These are phyloP conservation scores for Xylaria nigripes DNA, from an alignment of 495 filamentous ascomycete genomes.

Conservation along the genomic window DNA sequence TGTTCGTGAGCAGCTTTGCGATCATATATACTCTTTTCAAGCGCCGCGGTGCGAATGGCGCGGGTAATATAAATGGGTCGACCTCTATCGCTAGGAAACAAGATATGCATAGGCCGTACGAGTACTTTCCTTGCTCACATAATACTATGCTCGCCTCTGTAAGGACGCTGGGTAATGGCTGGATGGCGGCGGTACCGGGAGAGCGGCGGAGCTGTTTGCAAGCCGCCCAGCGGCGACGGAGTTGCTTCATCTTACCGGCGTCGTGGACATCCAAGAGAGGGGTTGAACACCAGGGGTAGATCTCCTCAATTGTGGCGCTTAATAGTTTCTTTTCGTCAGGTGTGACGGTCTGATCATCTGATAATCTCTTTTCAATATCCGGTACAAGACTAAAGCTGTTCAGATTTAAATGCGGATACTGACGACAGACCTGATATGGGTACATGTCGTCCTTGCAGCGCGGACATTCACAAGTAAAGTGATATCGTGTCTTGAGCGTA, in stretches of 20 bases:
- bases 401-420: conserved; percentile 28
- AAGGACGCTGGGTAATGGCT: conserved; percentile 30
- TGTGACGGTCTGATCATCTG: conserved; percentile 6
- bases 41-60: conserved; percentile 31
- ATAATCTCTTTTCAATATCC: conserved; percentile 24
- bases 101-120: conserved; percentile 28
- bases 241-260: conserved; percentile 7
- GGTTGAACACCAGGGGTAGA: conserved; percentile 10
- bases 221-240: conserved; percentile 25
- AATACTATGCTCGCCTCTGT: conserved; percentile 21
- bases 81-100: conserved; percentile 31
- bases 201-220: conserved; percentile 31
- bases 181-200: conserved; percentile 34
- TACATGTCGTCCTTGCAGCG: conserved; percentile 36
- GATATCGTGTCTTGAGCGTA: conserved; percentile 29
- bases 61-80: conserved; percentile 29
- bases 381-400: conserved; percentile 29
- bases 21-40: conserved; percentile 32
- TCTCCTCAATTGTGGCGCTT: conserved; percentile 8
- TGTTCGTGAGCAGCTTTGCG: conserved; percentile 31
- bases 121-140: conserved; percentile 16
- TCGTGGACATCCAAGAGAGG: not conserved
- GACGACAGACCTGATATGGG: conserved; percentile 34
- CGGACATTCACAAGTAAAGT: conserved; percentile 36
- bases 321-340: conserved; percentile 4